Base-by-base conservation (phyloP, 2,329 filamentous ascomycete genomes). In the Massarina eburnea region DNA sequence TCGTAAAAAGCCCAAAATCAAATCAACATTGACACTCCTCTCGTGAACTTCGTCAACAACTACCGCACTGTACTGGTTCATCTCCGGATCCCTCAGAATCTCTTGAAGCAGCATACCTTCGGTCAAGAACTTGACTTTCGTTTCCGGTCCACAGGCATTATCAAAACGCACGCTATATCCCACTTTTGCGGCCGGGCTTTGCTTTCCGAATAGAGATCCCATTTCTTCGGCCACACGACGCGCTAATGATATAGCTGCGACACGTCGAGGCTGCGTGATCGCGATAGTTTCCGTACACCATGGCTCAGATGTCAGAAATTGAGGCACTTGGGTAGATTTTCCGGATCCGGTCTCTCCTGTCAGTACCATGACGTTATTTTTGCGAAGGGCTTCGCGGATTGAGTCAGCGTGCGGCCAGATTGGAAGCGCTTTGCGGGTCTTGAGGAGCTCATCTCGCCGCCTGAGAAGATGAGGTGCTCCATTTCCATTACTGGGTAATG, bases 41-140 rank as follows among this genome's bases (percentile, higher is more conserved):
- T 99, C 94, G 73, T 99, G 94, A 10, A 99, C 94, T 70, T 99
- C 94, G 71, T 99, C 94, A 7, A 99, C 89, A 15, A 99, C 80
- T 1, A 99, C 80, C 3, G 87, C 91, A 61, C 90, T 95, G 66
- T 99, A 99, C 64, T 89, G 84, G 24, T 80, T 82, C 62, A 99
- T 77, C 61, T 85, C 79, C 1, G 89, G 89, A 67, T 99, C 94
- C 42, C 86, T 81, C 48, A 99, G 71, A 70, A 99, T 86, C 70
- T 99, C 95, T 67, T 97, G 91, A 12, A 99, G 77, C 41, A 99
- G 77, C 85, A 96, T 97, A 60, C 94, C 94, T 70, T 99, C 95
- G 0, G 94, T 99, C 52, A 99, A 75, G 60, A 91, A 99, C 65
- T 97, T 97, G 72, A 99, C 86, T 61, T 81, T 85, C 3, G 89